Base-by-base conservation (phyloP, 1,284 basidiomycete species). In the Ustilago vetiveriae region DNA sequence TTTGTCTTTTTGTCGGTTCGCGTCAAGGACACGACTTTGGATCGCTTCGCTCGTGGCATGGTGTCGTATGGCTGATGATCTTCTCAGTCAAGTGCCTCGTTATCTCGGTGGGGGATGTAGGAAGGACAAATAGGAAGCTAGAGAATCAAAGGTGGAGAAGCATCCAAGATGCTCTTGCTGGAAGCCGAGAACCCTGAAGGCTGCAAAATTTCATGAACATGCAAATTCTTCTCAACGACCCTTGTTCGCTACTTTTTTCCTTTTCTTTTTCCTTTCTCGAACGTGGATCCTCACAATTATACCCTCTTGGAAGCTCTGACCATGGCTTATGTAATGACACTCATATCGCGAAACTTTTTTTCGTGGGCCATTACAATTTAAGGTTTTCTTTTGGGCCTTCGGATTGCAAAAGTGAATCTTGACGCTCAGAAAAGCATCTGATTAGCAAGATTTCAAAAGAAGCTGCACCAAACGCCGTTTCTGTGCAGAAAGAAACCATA, bases 1-100 rank as follows among this genome's bases (percentile, higher is more conserved):
- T 85, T 84, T 19, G 85, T 86, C 66, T 79, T 81, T 66, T 87
- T 85, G 51, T 72, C 67, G 6, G 86, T 87, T 80, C 86, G 85
- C 19, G 86, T 85, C 42, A 87, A 83, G 37, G 85, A 84, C 16
- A 87, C 84, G 44, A 83, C 77, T 55, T 81, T 83, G 60, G 82
- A 70, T 37, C 84, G 81, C 68, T 81, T 82, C 39, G 80, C 76
- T 19, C 76, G 72, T 29, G 82, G 82, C 83, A 83, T 83, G 8
- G 27, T 66, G 36, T 10, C 19, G 58, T 32, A 30, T 32, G 36
- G 5, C 1, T 24, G 17, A 35, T n/a, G 33, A 13, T 10, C 2
- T 6, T 35, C 11, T 13, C 6, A 14, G 10, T 35, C 11, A n/a
- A 16, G 33, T 16, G 10, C 13, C 11, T 35, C 6, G 11, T 22